Percentiles rank a stretch among this genome's conserved stretches.
These are phyloP conservation scores for Sporothrix dimorphospora DNA, from an alignment of 2,329 filamentous ascomycete genomes.

Conservation along the genomic window DNA sequence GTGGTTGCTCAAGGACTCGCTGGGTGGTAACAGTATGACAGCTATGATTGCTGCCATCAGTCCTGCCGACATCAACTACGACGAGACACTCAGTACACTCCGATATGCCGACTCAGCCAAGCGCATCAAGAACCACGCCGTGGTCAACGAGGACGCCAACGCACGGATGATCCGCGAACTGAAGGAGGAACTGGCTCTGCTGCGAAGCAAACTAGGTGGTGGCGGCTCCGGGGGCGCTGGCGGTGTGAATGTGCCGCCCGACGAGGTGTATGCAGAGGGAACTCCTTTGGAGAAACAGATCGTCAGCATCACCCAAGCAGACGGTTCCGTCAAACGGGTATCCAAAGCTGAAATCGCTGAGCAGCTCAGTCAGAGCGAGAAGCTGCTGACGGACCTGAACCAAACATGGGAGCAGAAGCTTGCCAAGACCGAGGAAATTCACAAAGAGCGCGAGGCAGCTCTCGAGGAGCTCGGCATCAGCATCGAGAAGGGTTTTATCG, in stretches of 20 bases:
- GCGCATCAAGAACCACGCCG: conserved; percentile 99
- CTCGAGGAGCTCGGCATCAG: conserved; percentile 97
- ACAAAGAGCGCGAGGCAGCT: conserved; percentile 94
- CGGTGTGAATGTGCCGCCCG: conserved; percentile 56
- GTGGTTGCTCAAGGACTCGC: conserved; percentile 94
- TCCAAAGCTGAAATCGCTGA: conserved; percentile 98
- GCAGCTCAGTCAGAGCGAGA: conserved; percentile 94
- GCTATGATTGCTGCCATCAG: conserved; percentile 99
- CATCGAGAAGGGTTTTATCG: conserved; percentile 97
- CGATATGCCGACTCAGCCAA: conserved; percentile 98
- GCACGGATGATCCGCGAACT: conserved; percentile 98
- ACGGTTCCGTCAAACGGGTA: conserved; percentile 89
- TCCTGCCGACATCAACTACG: conserved; percentile 97
- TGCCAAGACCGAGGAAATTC: conserved; percentile 91
- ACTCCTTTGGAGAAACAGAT: conserved; percentile 95
- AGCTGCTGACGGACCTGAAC: conserved; percentile 92
- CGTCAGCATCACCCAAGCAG: conserved; percentile 85
- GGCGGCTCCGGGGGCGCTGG: conserved; percentile 49
- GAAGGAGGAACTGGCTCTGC: conserved; percentile 87
- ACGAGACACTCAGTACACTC: conserved; percentile 93
- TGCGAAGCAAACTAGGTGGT: conserved; percentile 79
- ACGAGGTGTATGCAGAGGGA: conserved; percentile 87
- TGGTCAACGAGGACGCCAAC: conserved; percentile 98
- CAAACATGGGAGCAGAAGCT: conserved; percentile 99
- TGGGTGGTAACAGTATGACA: conserved; percentile 98